Evolutionary conservation across 371 early-diverging fungal species (phyloP).

Genomic region (Polyrhizophydium stewartii): DNA sequence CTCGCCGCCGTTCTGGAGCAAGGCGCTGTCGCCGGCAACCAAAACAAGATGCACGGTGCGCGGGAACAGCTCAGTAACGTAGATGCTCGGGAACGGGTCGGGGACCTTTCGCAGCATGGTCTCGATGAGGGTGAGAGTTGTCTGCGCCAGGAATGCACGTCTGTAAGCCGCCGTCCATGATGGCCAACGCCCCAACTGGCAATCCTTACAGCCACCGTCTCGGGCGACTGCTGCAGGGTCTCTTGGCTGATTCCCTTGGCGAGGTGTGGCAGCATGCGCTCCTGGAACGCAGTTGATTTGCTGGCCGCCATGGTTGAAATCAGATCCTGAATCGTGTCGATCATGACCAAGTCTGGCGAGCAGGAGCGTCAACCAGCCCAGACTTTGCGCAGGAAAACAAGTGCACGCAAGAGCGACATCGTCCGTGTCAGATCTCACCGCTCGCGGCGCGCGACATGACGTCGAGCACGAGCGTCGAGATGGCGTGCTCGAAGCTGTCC

Average conservation of each 20-base stretch:
- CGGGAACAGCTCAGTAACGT: slow-evolving; percentile 76
- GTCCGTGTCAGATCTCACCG: neutral
- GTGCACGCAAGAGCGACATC: too few species aligned
- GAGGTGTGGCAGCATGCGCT: slow-evolving; percentile 68
- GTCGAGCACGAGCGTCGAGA: neutral
- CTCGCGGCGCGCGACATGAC: neutral
- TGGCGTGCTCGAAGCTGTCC: neutral
- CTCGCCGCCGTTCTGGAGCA: slow-evolving; percentile 58
- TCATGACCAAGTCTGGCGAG: slow-evolving; percentile 53
- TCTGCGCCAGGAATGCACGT: slow-evolving; percentile 23
- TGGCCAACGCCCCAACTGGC: too few species aligned
- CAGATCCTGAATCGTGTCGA: slow-evolving; percentile 71
- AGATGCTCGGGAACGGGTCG: slow-evolving; percentile 70
- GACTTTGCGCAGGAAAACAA: neutral
- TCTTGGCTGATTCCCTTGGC: slow-evolving; percentile 50
- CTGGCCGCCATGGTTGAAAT: slow-evolving; percentile 73
- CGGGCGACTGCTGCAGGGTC: slow-evolving; percentile 34
- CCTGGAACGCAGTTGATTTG: slow-evolving; percentile 60
- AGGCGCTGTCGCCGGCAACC: slow-evolving; percentile 58
- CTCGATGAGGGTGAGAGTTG: slow-evolving; percentile 74
- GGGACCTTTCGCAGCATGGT: slow-evolving; percentile 61
- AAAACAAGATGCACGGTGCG: slow-evolving; percentile 68
- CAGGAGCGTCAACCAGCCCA: neutral
- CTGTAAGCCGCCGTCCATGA: too few species aligned
- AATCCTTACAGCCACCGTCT: slow-evolving; percentile 20